phyloP scores from a whole-genome alignment of 2,329 filamentous ascomycete species.

The Fusarium torreyae region DNA sequence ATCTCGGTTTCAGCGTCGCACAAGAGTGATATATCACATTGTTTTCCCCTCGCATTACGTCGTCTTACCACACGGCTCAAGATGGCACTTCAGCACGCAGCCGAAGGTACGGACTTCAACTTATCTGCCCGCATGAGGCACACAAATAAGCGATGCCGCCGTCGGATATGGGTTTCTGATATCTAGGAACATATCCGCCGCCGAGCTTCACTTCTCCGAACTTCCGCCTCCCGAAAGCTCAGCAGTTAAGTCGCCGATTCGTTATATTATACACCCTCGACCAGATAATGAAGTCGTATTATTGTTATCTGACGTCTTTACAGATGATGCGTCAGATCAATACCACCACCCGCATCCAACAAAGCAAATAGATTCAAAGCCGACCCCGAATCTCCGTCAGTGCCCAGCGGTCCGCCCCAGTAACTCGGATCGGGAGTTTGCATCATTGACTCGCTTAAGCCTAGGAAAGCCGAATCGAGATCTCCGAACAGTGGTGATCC shows the following conservation, averaged over 20 bases:
- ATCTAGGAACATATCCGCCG: slow-evolving; percentile 5
- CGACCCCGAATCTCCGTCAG: slow-evolving; percentile 61
- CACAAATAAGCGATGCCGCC: slow-evolving; percentile 3
- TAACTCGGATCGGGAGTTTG: slow-evolving; percentile 60
- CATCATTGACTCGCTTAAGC: slow-evolving; percentile 56
- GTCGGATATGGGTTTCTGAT: slow-evolving; percentile 1
- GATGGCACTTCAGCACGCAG: not conserved
- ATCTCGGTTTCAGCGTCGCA: not conserved
- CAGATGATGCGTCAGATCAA: slow-evolving; percentile 63
- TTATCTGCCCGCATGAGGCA: not conserved
- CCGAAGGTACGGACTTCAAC: slow-evolving; percentile 1
- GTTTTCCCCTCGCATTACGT: not conserved
- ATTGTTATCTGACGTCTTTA: slow-evolving; percentile 22
- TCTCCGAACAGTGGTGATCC: slow-evolving; percentile 55
- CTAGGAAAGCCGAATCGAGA: slow-evolving; percentile 58
- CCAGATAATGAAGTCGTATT: not conserved
- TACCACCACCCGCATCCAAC: slow-evolving; percentile 66
- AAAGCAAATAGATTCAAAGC: slow-evolving; percentile 67
- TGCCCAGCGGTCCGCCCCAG: slow-evolving; percentile 56
- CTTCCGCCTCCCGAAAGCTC: slow-evolving; percentile 13
- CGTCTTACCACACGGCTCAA: slow-evolving; percentile 17
- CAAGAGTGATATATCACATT: slow-evolving; percentile 12
- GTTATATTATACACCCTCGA: not conserved
- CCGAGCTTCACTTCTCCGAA: slow-evolving; percentile 10
- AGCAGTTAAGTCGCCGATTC: not conserved